Evolutionary conservation across 2,329 filamentous ascomycete species (phyloP).

Genomic region (Aspergillus caelatus): DNA sequence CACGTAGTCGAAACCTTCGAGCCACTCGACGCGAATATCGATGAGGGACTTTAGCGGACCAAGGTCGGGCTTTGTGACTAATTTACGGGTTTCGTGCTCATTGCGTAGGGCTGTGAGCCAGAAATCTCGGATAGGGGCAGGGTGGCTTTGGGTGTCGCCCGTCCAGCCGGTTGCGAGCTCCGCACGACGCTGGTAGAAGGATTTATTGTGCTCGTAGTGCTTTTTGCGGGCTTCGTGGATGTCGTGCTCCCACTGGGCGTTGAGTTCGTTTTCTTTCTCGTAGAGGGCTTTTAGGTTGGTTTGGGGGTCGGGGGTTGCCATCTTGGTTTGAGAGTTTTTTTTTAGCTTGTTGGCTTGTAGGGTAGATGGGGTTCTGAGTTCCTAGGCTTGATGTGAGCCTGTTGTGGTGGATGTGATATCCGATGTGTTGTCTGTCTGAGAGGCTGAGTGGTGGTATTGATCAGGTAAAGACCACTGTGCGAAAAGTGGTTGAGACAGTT

Average conservation of each 20-base stretch:
- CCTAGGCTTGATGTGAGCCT: neutral
- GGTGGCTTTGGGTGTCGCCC: neutral
- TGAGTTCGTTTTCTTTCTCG: neutral
- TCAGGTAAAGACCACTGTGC: no score
- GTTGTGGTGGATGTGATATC: neutral
- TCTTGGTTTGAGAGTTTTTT: neutral
- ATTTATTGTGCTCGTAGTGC: neutral
- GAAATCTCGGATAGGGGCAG: neutral
- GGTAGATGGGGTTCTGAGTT: fast-evolving
- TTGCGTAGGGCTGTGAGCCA: neutral
- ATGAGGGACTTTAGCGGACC: neutral
- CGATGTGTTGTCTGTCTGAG: neutral
- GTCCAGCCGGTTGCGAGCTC: neutral
- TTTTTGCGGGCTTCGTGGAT: neutral
- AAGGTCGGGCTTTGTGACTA: neutral
- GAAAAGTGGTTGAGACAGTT: neutral
- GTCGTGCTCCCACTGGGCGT: neutral
- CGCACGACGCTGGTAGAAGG: neutral
- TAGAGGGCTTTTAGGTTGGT: neutral
- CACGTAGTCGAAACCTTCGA: neutral
- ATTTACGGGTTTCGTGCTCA: neutral
- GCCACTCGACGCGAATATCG: neutral
- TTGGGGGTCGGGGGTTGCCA: neutral
- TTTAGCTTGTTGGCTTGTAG: neutral
- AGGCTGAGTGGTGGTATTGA: no score